Conservation (phyloP, 2,329 filamentous ascomycete genomes). For the Chrysoporthe deuterocubensis region DNA sequence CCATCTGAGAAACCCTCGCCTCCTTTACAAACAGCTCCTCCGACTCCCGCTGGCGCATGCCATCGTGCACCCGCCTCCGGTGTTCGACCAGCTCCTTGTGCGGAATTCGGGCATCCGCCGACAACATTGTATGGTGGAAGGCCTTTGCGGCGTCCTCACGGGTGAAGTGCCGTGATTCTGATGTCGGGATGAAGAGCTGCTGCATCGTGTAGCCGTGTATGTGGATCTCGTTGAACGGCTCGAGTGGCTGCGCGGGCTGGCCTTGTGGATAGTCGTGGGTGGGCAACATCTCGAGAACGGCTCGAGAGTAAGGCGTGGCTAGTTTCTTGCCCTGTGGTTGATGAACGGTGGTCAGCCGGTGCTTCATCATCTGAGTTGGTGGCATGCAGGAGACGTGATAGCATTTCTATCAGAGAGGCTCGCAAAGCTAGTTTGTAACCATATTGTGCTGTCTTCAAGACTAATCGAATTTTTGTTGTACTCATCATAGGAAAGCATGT, state of each 20-base stretch:
- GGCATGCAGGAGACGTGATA: constrained; percentile 21
- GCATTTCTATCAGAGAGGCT: constrained; percentile 68
- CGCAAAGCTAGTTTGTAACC: constrained; percentile 83
- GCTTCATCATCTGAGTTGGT: constrained; percentile 19
- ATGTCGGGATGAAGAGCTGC: constrained; percentile 67
- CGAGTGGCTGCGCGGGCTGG: constrained; percentile 52
- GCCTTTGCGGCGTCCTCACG: constrained; percentile 68
- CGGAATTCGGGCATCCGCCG: constrained; percentile 64
- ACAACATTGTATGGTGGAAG: constrained; percentile 63
- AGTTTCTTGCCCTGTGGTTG: constrained; percentile 70
- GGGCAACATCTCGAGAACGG: constrained; percentile 81
- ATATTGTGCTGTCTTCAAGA: constrained; percentile 93
- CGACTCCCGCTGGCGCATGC: constrained; percentile 43
- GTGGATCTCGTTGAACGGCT: constrained; percentile 68
- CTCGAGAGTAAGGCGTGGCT: constrained; percentile 75
- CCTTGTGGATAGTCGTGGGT: constrained; percentile 59
- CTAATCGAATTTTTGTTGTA: constrained; percentile 90
- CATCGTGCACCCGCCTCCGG: constrained; percentile 52
- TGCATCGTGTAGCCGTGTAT: constrained; percentile 65
- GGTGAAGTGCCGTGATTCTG: constrained; percentile 66
- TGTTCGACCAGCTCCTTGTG: constrained; percentile 64
- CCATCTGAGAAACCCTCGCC: constrained; percentile 46
- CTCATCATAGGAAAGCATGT: constrained; percentile 56
- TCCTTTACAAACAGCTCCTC: constrained; percentile 44
- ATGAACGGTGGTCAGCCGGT: constrained; percentile 29